Base-by-base conservation (phyloP, 768 basidiomycete species). In the Postia placenta region DNA sequence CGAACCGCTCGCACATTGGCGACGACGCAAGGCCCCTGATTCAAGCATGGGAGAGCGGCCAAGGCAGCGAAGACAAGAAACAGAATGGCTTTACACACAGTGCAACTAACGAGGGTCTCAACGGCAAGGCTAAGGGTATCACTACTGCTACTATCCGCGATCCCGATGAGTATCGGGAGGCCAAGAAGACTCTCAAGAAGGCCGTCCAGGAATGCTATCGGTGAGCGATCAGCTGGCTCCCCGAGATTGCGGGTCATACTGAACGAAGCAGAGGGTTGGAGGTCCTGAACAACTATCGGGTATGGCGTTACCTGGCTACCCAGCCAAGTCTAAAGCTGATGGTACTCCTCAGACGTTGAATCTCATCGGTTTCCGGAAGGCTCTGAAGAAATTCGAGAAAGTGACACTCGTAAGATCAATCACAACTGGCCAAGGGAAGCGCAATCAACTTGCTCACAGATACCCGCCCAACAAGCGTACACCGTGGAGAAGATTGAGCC, bases 361-460 rank as follows among this genome's bases (percentile, higher is more conserved):
- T 64, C 65, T 92, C 9, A 88, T 90, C 1, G 96, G 95, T 1
- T 92, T 96, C 63, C 74, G 87, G 23, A 92, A 92, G 62, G 83
- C 83, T 0, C 62, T 92, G 49, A 92, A 87, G 67, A 92, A 92
- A 63, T 92, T 89, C 53, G 87, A 86, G 60, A 93, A 90, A 62
- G 67, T 76, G 3, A 85, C 91, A 12, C 81, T 75, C 64, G 84
- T 86, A 57, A 6, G 62, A 51, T 14, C 6, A 14, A 9, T 37
- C 41, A 22, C 5, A 7, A 4, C 37, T 42, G 25, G 11, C n/a
- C 28, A 27, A 30, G 28, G 27, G 11, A 15, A n/a, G 3, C 6
- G 42, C 25, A 25, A 14, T 22, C 28, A 47, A 11, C 17, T 15
- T 11, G 36, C 33, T 20, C n/a, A 5, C 40, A 87, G 83, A 80